Evolutionary conservation across 768 basidiomycete genomes (phyloP), one percentile per base, ranked within the genome.

Genomic region (Trametes villosa): DNA sequence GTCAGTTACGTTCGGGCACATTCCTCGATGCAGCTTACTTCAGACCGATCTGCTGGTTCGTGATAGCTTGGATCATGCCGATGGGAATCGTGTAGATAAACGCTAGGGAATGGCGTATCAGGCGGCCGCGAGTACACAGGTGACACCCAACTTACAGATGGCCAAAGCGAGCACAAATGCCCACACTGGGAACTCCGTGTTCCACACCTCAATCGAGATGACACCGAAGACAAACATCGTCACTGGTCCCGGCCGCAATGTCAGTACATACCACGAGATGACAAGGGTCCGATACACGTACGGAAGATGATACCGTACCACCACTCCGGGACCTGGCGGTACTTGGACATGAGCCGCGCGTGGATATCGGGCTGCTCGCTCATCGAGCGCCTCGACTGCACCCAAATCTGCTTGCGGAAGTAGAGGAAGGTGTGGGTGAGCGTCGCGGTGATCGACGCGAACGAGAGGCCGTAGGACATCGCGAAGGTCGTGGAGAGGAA

Each of bases 11-110:
- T 9, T 62, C 22, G 36, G 2, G 30, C 12, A 48, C 59, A 73
- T 73, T 26, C 72, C 70, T 20, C 68, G 66, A 26, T 13, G 4
- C 11, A 6, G 70, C 75, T 36, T 71, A 73, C 72, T 82, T 83
- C 12, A 83, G 70, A 68, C 80, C 88, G 55, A 91, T 79, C 72
- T 91, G 87, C 67, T 89, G 86, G 71, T 92, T 92, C 30, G 91
- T 92, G 64, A 91, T 84, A 1, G 89, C 89, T 66, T 91, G 86
- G 60, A 92, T 90, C 83, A 91, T 86, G 65, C 88, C 90, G 55
- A 88, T 84, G 13, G 93, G 93, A 47, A 95, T 83, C 59, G 88
- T 81, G 66, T 92, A 93, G 65, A 88, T 68, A 65, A 77, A 80
- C 0, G 84, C 74, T 66, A 50, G 48, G 3, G 34, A 2, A n/a